Percentiles rank a stretch among this genome's conserved stretches.
Evolutionary conservation across 192 early-diverging fungal genomes (phyloP).

Genomic region (Coemansia sp.): DNA sequence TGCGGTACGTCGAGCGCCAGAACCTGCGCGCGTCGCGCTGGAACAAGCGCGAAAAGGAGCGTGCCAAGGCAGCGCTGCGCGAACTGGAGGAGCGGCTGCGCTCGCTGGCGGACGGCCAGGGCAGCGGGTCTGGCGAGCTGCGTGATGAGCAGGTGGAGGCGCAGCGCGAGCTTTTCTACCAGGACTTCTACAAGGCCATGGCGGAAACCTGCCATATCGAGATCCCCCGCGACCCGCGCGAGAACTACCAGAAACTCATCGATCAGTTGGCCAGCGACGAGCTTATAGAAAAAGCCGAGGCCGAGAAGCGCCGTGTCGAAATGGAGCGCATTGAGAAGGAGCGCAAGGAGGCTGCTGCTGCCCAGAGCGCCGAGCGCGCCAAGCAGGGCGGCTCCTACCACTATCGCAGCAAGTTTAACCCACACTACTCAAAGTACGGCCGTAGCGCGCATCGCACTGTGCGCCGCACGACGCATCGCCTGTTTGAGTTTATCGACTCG

Average conservation of each 20-base stretch:
- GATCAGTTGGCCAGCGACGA: slow-evolving; percentile 41
- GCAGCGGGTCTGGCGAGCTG: slow-evolving; percentile 3
- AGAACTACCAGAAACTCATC: slow-evolving; percentile 34
- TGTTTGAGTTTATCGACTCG: slow-evolving; percentile 44
- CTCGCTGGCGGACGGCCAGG: slow-evolving; percentile 6
- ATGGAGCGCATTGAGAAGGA: slow-evolving; percentile 43
- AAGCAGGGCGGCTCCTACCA: slow-evolving; percentile 2
- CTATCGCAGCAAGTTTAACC: slow-evolving; percentile 21
- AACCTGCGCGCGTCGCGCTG: slow-evolving; percentile 18
- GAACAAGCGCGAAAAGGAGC: slow-evolving; percentile 31
- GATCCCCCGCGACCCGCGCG: slow-evolving; percentile 40
- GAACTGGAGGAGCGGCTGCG: slow-evolving; percentile 24
- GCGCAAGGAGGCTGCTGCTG: slow-evolving; percentile 37
- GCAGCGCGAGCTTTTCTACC: slow-evolving; percentile 34
- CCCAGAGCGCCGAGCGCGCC: slow-evolving; percentile 5
- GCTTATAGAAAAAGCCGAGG: slow-evolving; percentile 33
- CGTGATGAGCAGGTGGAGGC: slow-evolving; percentile 31
- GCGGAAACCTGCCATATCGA: slow-evolving; percentile 25
- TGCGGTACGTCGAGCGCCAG: slow-evolving; percentile 26
- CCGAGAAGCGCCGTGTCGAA: slow-evolving; percentile 27
- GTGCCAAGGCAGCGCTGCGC: slow-evolving; percentile 11
- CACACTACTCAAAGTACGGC: slow-evolving; percentile 1
- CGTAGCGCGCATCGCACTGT: slow-evolving; percentile 6
- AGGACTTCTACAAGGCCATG: slow-evolving; percentile 19
- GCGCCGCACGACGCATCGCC: slow-evolving; percentile 13